Evolutionary conservation across 345 rosid genomes (phyloP).

Genomic region (Luvunga scandens): DNA sequence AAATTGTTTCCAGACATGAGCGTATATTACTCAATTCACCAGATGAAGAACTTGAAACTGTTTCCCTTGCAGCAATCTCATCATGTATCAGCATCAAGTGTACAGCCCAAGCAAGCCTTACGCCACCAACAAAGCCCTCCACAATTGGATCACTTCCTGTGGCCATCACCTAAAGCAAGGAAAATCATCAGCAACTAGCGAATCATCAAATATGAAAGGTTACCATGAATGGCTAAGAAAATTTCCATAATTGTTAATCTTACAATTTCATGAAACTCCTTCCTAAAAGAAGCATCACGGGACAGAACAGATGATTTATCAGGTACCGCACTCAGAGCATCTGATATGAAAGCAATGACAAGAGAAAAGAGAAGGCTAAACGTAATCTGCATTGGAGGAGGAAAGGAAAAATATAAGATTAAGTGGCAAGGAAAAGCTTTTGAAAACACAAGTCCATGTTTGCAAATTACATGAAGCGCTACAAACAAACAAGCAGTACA

Average conservation of each 20-base stretch:
- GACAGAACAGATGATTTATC: constrained; percentile 79
- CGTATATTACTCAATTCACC: constrained; percentile 59
- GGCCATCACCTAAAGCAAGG: constrained; percentile 66
- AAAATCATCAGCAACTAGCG: constrained; percentile 26
- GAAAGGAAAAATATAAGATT: background rate
- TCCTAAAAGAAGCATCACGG: constrained; percentile 71
- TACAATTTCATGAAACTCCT: constrained; percentile 87
- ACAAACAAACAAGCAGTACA: constrained; percentile 14
- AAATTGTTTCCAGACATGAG: constrained; percentile 73
- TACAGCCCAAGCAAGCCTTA: constrained; percentile 90
- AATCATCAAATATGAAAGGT: constrained; percentile 11
- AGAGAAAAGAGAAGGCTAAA: constrained; percentile 79
- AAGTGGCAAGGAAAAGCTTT: background rate
- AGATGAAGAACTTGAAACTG: constrained; percentile 48
- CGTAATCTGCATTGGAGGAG: constrained; percentile 57
- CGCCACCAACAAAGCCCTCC: constrained; percentile 75
- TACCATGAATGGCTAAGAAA: constrained; percentile 10
- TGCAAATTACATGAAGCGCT: background rate
- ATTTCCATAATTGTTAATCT: constrained; percentile 32
- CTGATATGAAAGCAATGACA: constrained; percentile 79
- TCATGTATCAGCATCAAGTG: constrained; percentile 82
- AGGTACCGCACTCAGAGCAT: constrained; percentile 79
- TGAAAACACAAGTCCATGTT: background rate
- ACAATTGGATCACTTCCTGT: constrained; percentile 47
- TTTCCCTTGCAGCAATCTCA: constrained; percentile 52